Evolutionary conservation across 345 rosid genomes (phyloP).

Genomic region (Eucalyptus marginata): DNA sequence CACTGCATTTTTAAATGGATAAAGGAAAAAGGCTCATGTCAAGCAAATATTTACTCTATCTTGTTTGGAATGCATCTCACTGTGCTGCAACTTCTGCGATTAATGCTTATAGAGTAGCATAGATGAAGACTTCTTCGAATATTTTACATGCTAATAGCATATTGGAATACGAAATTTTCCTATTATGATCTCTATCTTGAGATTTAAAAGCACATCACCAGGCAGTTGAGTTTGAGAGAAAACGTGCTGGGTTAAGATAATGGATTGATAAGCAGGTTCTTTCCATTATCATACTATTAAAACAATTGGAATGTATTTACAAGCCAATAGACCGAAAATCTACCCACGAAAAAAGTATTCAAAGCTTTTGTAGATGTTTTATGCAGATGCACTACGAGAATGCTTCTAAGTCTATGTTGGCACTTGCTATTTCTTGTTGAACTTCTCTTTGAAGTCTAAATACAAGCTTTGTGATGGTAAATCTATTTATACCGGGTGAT

Average conservation of each 20-base stretch:
- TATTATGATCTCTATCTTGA: neutral
- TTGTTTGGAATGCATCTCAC: neutral
- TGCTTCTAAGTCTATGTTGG: neutral
- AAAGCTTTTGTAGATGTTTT: neutral
- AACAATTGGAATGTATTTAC: neutral
- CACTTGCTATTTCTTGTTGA: neutral
- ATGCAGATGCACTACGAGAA: neutral
- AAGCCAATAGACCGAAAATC: neutral
- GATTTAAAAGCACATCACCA: neutral
- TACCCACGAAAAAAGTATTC: neutral
- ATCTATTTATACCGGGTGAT: neutral
- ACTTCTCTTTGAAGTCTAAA: neutral
- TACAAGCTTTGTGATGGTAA: neutral
- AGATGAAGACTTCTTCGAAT: neutral
- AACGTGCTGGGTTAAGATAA: neutral
- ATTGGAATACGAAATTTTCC: neutral
- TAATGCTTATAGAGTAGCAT: neutral
- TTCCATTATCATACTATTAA: neutral
- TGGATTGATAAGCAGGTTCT: neutral
- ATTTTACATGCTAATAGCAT: neutral
- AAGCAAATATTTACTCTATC: neutral
- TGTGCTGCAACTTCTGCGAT: neutral
- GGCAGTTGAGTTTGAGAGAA: neutral
- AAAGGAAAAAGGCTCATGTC: neutral
- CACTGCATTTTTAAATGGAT: neutral